Conservation (phyloP, 2,329 filamentous ascomycete genomes). For the Cercospora nicotianae region DNA sequence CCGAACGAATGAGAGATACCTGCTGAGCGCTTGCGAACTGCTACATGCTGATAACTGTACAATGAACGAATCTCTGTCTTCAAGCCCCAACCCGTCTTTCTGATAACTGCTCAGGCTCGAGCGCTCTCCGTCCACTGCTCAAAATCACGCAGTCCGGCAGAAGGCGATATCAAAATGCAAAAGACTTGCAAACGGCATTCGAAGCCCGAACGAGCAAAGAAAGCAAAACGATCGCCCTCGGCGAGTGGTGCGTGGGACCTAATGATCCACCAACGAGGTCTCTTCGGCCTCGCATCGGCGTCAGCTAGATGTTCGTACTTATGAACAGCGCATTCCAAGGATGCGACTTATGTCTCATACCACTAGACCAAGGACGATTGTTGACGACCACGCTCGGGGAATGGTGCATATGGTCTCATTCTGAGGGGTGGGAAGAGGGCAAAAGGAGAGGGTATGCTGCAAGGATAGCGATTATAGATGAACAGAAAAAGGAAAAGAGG, state of each 20-base stretch:
- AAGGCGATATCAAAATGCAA: neutral
- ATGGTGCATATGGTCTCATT: too few relatives aligned
- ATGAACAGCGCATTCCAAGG: neutral
- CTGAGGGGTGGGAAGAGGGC: too few relatives aligned
- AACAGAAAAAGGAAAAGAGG: neutral
- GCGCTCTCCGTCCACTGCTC: neutral
- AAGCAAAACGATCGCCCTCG: too few relatives aligned
- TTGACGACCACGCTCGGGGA: neutral
- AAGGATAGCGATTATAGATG: too few relatives aligned
- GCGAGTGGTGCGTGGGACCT: too few relatives aligned
- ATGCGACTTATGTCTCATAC: neutral
- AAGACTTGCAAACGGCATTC: neutral
- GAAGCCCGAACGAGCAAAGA: too few relatives aligned
- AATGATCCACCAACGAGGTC: too few relatives aligned
- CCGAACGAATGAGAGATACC: neutral
- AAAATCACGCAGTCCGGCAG: neutral
- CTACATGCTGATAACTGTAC: neutral
- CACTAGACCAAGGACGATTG: neutral
- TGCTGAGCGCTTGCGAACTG: neutral
- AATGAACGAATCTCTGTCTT: neutral
- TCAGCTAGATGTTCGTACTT: too few relatives aligned
- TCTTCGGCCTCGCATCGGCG: too few relatives aligned
- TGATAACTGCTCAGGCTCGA: too few relatives aligned
- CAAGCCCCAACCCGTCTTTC: neutral
- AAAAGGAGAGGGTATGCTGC: too few relatives aligned